phyloP scores from a whole-genome alignment of 1,284 basidiomycete genomes.

The Sanguinoderma infundibulare region DNA sequence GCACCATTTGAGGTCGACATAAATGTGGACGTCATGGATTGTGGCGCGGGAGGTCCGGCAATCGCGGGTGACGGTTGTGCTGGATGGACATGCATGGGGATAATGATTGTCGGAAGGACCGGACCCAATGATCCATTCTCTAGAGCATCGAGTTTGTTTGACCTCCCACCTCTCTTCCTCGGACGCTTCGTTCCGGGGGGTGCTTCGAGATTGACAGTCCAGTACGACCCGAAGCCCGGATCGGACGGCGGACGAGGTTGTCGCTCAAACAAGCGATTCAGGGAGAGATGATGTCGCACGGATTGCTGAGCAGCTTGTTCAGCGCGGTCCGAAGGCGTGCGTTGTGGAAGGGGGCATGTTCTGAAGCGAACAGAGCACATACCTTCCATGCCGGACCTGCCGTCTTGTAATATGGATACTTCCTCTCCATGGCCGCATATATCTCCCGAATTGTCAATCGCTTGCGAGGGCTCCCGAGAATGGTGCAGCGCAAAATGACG shows the following conservation, averaged over 20 bases:
- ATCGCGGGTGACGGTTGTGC: constrained; percentile 11
- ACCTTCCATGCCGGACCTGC: constrained; percentile 86
- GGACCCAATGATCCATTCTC: constrained; percentile 15
- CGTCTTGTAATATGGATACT: constrained; percentile 78
- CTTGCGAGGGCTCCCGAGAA: constrained; percentile 72
- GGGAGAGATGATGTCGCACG: constrained; percentile 77
- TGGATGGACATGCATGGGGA: constrained; percentile 18
- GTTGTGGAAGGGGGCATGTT: constrained; percentile 11
- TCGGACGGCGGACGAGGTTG: constrained; percentile 80
- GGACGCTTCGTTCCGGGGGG: constrained; percentile 83
- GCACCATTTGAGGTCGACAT: constrained; percentile 16
- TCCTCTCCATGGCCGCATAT: constrained; percentile 81
- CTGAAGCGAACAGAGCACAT: constrained; percentile 21
- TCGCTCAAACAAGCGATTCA: constrained; percentile 79
- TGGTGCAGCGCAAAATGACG: constrained; percentile 80
- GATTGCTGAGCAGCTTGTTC: constrained; percentile 63
- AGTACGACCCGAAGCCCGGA: constrained; percentile 83
- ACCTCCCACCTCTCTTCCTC: constrained; percentile 69
- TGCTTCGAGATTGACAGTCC: constrained; percentile 80
- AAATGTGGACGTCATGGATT: constrained; percentile 14
- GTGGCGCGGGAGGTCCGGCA: constrained; percentile 14
- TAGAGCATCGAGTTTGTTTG: constrained; percentile 47
- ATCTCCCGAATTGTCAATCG: constrained; percentile 83
- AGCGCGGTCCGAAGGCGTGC: constrained; percentile 15
- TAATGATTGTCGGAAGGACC: constrained; percentile 12